Conservation (phyloP, 1,284 basidiomycete species). For the Malassezia nana region DNA sequence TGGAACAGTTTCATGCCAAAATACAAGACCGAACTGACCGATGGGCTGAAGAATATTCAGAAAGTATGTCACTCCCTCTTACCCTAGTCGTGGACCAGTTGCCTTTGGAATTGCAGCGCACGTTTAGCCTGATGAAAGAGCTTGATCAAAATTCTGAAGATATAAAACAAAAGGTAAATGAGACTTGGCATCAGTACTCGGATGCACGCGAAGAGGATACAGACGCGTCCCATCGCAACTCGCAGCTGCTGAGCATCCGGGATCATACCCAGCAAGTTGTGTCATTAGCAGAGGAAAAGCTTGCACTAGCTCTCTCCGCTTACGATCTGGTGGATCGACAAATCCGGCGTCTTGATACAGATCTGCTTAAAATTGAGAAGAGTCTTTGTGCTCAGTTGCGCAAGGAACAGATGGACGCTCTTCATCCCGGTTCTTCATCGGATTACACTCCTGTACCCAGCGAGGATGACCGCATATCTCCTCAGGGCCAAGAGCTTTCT, state of each 20-base stretch:
- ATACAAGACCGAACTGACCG: slow-evolving; percentile 24
- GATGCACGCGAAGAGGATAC: not conserved
- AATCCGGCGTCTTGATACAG: slow-evolving; percentile 52
- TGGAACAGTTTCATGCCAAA: slow-evolving; percentile 15
- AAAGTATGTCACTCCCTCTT: slow-evolving; percentile 17
- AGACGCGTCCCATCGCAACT: not conserved
- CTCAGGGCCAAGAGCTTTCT: slow-evolving; percentile 7
- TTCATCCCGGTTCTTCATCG: not conserved
- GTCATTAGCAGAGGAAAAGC: slow-evolving; percentile 50
- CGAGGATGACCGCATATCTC: slow-evolving; percentile 8
- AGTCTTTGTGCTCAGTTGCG: slow-evolving; percentile 33
- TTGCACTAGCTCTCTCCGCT: slow-evolving; percentile 52
- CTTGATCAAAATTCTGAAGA: slow-evolving; percentile 53
- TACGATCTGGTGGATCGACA: slow-evolving; percentile 54
- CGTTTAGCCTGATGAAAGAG: slow-evolving; percentile 68
- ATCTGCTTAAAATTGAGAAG: slow-evolving; percentile 38
- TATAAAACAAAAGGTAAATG: not conserved
- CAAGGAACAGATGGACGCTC: not conserved
- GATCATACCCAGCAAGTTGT: not conserved
- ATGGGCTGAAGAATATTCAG: slow-evolving; percentile 45
- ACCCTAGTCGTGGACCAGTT: slow-evolving; percentile 67
- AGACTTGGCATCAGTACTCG: slow-evolving; percentile 10
- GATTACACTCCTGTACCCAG: not conserved
- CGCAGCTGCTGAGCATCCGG: not conserved
- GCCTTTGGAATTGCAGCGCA: slow-evolving; percentile 70